Evolutionary conservation across 345 rosid species (phyloP).

Genomic region (Jatropha curcas): DNA sequence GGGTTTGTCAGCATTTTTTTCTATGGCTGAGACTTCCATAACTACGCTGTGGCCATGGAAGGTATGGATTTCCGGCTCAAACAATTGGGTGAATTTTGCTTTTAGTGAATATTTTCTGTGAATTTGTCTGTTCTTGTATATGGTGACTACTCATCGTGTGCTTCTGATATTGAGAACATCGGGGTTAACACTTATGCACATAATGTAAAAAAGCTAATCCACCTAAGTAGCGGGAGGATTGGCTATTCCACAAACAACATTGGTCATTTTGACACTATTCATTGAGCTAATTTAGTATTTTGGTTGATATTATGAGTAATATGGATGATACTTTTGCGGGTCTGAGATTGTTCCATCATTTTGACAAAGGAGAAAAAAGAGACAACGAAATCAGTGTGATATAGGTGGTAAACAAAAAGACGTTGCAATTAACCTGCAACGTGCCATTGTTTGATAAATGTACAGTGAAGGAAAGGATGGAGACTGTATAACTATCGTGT

Average conservation of each 20-base stretch:
- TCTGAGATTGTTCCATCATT: neutral
- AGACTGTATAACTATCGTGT: neutral
- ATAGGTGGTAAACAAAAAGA: neutral
- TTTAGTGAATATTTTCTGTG: neutral
- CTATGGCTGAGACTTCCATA: constrained; percentile 96
- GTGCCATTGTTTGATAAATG: neutral
- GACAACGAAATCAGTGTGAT: neutral
- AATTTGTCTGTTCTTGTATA: neutral
- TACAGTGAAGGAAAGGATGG: neutral
- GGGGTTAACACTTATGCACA: neutral
- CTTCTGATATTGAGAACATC: neutral
- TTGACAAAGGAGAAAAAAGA: neutral
- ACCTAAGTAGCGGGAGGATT: no score
- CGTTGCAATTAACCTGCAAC: neutral
- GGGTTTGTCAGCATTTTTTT: constrained; percentile 83
- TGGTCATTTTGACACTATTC: neutral
- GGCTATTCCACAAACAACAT: no score
- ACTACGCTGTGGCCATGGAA: constrained; percentile 97
- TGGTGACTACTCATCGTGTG: neutral
- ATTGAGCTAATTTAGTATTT: neutral
- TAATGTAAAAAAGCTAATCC: neutral
- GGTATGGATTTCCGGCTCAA: constrained; percentile 39
- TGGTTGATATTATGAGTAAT: neutral
- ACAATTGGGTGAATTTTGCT: neutral
- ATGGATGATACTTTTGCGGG: neutral